Conservation (phyloP, 2,329 filamentous ascomycete species). For the Stylonectria norvegica region DNA sequence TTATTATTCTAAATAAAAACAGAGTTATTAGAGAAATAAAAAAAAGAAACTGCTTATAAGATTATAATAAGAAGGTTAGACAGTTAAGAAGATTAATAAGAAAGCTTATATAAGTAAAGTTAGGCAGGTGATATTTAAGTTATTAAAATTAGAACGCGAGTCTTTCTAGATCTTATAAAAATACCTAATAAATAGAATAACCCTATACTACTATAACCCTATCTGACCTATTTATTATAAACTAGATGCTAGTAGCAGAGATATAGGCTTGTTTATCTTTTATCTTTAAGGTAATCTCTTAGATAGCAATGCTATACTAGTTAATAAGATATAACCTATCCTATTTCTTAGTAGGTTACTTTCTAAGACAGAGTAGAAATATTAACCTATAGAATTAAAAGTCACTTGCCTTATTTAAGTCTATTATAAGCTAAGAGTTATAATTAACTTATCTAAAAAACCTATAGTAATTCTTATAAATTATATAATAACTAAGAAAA, state of each 20-base stretch:
- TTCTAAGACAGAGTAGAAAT: background rate
- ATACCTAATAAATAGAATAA: background rate
- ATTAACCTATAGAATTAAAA: background rate
- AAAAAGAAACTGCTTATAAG: background rate
- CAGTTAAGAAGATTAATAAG: background rate
- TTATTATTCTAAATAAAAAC: background rate
- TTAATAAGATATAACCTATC: background rate
- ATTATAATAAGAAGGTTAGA: background rate
- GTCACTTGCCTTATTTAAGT: background rate
- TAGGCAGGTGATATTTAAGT: no score
- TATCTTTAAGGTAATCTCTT: background rate
- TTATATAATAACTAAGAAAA: background rate
- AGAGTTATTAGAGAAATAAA: background rate
- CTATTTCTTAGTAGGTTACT: background rate
- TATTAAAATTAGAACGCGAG: no score
- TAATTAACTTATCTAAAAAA: background rate
- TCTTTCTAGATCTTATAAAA: background rate
- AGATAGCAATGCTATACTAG: background rate
- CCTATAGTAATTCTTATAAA: constrained; percentile 1
- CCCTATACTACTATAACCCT: background rate
- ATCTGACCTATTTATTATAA: background rate
- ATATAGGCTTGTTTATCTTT: background rate
- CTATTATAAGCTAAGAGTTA: background rate
- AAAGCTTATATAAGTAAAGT: background rate
- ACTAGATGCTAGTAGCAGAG: background rate